Conservation (phyloP, 257 asterid species). For the Plectranthus barbatus region DNA sequence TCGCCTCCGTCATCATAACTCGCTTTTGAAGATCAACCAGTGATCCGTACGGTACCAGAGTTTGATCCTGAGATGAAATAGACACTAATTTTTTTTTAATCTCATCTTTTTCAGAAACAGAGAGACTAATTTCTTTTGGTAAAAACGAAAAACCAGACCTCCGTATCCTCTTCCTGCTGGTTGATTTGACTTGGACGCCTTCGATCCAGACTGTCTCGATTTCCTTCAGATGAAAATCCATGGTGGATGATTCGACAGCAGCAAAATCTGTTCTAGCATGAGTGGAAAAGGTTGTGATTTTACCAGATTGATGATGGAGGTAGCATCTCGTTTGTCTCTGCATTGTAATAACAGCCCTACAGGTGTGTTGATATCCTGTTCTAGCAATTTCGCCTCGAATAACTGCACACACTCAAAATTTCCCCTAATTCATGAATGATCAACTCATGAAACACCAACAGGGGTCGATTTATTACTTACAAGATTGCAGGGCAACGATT, state of each 20-base stretch:
- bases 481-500: conserved; percentile 47
- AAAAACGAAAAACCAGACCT: conserved; percentile 18
- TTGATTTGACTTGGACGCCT: background rate
- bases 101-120: too few species aligned
- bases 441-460: background rate
- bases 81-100: background rate
- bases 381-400: conserved; percentile 62
- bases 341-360: conserved; percentile 25
- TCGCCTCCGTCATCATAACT: conserved; percentile 53
- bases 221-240: too few species aligned
- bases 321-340: conserved; percentile 36
- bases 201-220: too few species aligned
- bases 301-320: background rate
- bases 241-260: too few species aligned
- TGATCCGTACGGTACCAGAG: conserved; percentile 25
- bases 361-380: conserved; percentile 18
- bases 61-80: conserved; percentile 17
- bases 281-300: too few species aligned
- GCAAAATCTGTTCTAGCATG: too few species aligned
- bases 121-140: too few species aligned
- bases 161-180: conserved; percentile 7
- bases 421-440: background rate
- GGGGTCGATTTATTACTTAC: conserved; percentile 27
- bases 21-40: conserved; percentile 45
- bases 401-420: conserved; percentile 42